Percentiles rank a stretch among this genome's conserved stretches.
These are phyloP conservation scores for Phyllosticta citribraziliensis DNA, from an alignment of 2,329 filamentous ascomycete species.

Conservation along the genomic window DNA sequence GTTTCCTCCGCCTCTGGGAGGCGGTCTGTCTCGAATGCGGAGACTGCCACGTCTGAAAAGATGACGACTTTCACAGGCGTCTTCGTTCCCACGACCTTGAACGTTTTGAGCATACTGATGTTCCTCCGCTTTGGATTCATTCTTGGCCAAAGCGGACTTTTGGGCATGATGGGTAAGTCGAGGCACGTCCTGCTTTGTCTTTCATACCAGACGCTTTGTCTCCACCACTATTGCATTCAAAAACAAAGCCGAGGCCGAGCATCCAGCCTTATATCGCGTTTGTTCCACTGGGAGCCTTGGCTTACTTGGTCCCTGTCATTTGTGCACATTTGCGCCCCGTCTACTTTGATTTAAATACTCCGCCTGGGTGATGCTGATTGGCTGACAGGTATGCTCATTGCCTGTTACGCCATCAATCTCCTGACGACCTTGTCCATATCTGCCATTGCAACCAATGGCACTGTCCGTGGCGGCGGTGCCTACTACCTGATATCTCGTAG, in stretches of 20 bases:
- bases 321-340: neutral
- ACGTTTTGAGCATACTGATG: constrained; percentile 85
- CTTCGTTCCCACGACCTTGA: constrained; percentile 80
- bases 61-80: constrained; percentile 58
- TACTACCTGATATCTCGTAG: constrained; percentile 85
- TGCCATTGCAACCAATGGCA: constrained; percentile 82
- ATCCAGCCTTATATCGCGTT: neutral
- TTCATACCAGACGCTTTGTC: neutral
- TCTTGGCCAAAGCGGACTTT: constrained; percentile 65
- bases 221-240: neutral
- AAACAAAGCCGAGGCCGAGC: neutral
- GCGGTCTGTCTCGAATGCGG: neutral
- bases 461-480: constrained; percentile 76
- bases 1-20: neutral
- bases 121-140: constrained; percentile 83
- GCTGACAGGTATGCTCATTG: constrained; percentile 55
- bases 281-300: neutral
- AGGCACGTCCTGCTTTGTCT: neutral
- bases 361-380: neutral
- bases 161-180: constrained; percentile 67
- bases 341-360: neutral
- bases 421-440: constrained; percentile 78
- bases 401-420: constrained; percentile 73
- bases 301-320: neutral
- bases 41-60: constrained; percentile 35